These are phyloP conservation scores for Plasmodium yoelii DNA, from an alignment of 169 alveolate species.

Conservation along the genomic window DNA sequence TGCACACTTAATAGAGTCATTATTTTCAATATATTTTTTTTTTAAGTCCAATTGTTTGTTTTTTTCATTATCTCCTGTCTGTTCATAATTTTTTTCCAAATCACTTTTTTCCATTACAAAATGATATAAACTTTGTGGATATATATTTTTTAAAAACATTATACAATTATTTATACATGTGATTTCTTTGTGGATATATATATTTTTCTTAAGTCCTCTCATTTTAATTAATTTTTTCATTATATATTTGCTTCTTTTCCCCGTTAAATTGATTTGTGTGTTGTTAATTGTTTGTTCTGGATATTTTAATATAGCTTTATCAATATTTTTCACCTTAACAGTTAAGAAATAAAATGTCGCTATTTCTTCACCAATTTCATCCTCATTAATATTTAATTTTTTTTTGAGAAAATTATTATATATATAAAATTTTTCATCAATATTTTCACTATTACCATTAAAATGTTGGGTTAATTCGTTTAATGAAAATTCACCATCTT, in stretches of 20 bases:
- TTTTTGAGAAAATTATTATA: constrained; percentile 12
- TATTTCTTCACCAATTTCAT: constrained; percentile 30
- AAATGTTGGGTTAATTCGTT: not conserved
- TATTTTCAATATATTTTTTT: not conserved
- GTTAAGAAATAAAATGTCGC: constrained; percentile 42
- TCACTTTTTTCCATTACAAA: not conserved
- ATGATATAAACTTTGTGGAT: constrained; percentile 30
- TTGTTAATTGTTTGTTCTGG: not conserved
- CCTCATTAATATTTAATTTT: not conserved
- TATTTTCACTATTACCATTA: constrained; percentile 1
- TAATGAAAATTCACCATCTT: constrained; percentile 4
- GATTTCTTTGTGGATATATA: constrained; percentile 30
- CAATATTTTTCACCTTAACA: constrained; percentile 9
- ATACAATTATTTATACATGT: constrained; percentile 26
- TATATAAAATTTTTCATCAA: constrained; percentile 10
- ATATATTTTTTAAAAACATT: constrained; percentile 13
- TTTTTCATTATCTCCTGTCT: not conserved
- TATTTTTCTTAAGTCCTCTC: not conserved
- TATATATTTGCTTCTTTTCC: constrained; percentile 13
- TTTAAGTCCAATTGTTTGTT: constrained; percentile 6
- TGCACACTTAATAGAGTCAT: not conserved
- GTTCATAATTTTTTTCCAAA: not conserved
- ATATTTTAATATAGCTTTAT: constrained; percentile 12
- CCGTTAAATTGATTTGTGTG: constrained; percentile 25
- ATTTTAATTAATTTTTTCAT: constrained; percentile 5